Conservation (phyloP, 352 stramenopile species). For the Phytophthora parvispora region DNA sequence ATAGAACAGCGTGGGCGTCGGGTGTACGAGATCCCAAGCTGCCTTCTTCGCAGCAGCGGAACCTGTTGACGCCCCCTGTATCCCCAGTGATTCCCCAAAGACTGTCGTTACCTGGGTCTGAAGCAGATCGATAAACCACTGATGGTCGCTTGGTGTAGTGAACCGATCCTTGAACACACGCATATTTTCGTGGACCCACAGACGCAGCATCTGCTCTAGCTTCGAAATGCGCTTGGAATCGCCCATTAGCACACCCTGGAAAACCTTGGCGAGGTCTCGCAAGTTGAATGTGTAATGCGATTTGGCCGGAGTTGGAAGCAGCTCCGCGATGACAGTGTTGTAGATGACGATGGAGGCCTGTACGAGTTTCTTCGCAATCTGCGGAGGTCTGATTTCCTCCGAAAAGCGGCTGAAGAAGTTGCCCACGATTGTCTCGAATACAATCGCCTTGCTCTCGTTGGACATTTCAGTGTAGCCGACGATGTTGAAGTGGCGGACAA, state of each 20-base stretch:
- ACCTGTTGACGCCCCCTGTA: slow-evolving; percentile 14
- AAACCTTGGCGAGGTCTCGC: slow-evolving; percentile 90
- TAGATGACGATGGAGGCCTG: slow-evolving; percentile 85
- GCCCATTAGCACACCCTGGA: slow-evolving; percentile 88
- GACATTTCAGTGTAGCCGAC: slow-evolving; percentile 89
- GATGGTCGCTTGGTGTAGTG: slow-evolving; percentile 73
- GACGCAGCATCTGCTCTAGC: slow-evolving; percentile 73
- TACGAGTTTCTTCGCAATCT: slow-evolving; percentile 71
- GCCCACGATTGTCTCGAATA: slow-evolving; percentile 86
- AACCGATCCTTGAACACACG: slow-evolving; percentile 92
- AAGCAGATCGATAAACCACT: slow-evolving; percentile 85
- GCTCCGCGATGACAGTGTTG: slow-evolving; percentile 84
- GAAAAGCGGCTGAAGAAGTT: slow-evolving; percentile 80
- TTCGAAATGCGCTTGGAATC: slow-evolving; percentile 80
- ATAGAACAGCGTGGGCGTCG: slow-evolving; percentile 79
- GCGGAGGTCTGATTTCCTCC: slow-evolving; percentile 69
- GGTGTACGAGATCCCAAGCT: slow-evolving; percentile 76
- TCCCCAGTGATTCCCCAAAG: slow-evolving; percentile 61
- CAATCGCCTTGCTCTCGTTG: slow-evolving; percentile 82
- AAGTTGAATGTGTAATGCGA: slow-evolving; percentile 93
- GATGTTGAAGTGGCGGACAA: slow-evolving; percentile 90
- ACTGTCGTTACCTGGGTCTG: slow-evolving; percentile 61
- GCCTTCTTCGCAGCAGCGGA: slow-evolving; percentile 40
- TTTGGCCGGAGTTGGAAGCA: slow-evolving; percentile 87
- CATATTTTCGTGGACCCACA: slow-evolving; percentile 91